A percentile compares a stretch with the other conserved stretches of the same genome.
These are phyloP conservation scores for Aspergillus saccharolyticus DNA, from an alignment of 495 filamentous ascomycete genomes.

Conservation along the genomic window DNA sequence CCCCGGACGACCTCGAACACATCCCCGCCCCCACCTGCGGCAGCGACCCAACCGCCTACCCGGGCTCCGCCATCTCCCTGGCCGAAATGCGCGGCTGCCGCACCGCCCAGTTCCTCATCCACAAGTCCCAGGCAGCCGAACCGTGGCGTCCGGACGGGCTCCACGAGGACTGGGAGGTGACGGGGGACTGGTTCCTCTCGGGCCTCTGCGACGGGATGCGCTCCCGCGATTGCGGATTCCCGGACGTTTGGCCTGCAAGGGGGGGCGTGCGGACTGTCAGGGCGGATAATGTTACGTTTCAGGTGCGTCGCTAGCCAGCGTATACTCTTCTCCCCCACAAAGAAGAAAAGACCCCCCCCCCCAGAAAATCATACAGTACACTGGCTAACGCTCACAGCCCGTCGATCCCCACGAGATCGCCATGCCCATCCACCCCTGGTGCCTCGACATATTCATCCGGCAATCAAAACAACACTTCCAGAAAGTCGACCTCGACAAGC, in stretches of 20 bases:
- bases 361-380: no score
- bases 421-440: slow-evolving; percentile 34
- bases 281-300: no score
- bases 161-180: slow-evolving; percentile 22
- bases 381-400: no score
- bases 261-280: no score
- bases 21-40: slow-evolving; percentile 16
- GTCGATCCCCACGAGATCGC: no score
- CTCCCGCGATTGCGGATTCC: slow-evolving; percentile 13
- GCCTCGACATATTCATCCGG: slow-evolving; percentile 30
- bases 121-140: slow-evolving; percentile 8
- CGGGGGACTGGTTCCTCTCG: slow-evolving; percentile 24
- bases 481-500: no score
- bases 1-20: slow-evolving; percentile 11
- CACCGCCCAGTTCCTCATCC: slow-evolving; percentile 23
- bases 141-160: slow-evolving; percentile 16
- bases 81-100: slow-evolving; percentile 29
- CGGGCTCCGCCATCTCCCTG: slow-evolving; percentile 17
- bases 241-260: no score
- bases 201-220: slow-evolving; percentile 23
- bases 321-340: no score
- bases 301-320: no score
- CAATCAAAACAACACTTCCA: slow-evolving; percentile 12
- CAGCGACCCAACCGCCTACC: slow-evolving; percentile 14
- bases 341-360: no score